Conservation (phyloP, 75 land plant genomes). For the Sequoia sempervirens region DNA sequence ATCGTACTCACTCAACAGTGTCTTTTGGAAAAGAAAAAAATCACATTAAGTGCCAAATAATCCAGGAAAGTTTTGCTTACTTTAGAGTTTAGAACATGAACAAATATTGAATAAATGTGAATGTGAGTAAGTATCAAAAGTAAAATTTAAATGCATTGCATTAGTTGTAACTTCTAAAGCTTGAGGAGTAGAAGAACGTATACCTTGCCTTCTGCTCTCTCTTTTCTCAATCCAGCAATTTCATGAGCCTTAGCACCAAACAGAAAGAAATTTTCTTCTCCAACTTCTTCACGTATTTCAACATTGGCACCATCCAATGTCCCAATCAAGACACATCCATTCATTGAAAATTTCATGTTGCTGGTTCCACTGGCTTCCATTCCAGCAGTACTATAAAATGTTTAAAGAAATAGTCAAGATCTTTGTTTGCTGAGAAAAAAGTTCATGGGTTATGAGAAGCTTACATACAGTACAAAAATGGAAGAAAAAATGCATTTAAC, state of each 20-base stretch:
- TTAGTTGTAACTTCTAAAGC: not conserved
- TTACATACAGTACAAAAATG: not conserved
- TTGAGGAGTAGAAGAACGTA: not conserved
- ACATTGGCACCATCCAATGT: constrained; percentile 99
- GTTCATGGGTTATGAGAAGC: not conserved
- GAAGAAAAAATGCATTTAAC: not conserved
- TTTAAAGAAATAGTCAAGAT: not conserved
- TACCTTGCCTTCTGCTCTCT: constrained; percentile 83
- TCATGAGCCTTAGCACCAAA: constrained; percentile 94
- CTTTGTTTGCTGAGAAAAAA: not conserved
- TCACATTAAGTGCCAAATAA: not conserved
- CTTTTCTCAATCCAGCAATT: constrained; percentile 72
- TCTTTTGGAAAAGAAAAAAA: not conserved
- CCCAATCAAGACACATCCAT: constrained; percentile 92
- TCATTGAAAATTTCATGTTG: constrained; percentile 99
- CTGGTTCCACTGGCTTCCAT: constrained; percentile 99
- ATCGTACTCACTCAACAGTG: not conserved
- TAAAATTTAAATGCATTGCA: not conserved
- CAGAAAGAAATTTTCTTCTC: constrained; percentile 93
- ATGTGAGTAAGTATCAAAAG: not conserved
- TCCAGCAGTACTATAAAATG: constrained; percentile 78
- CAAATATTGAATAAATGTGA: not conserved
- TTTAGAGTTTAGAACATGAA: not conserved
- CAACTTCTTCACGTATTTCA: constrained; percentile 90
- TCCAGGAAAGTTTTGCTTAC: not conserved